These are phyloP conservation scores for Retiboletus fuscus DNA, from an alignment of 1,284 basidiomycete species.

Conservation along the genomic window DNA sequence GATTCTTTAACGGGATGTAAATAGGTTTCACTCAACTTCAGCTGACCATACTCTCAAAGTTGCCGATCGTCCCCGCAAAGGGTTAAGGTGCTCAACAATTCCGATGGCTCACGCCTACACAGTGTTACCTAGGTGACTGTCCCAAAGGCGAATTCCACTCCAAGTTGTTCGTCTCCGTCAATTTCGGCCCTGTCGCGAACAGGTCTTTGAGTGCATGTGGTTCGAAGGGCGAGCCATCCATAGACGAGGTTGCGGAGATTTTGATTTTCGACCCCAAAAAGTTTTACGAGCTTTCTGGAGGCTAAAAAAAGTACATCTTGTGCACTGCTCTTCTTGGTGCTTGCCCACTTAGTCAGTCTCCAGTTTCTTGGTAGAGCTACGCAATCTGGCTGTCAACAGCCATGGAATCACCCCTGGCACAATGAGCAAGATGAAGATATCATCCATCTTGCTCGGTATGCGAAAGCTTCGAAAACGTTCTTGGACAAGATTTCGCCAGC, in stretches of 20 bases:
- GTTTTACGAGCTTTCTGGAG: constrained; percentile 78
- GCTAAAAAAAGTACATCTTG: constrained; percentile 67
- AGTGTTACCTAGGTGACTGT: constrained; percentile 76
- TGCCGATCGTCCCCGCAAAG: constrained; percentile 67
- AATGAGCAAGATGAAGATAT: constrained; percentile 72
- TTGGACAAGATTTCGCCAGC: constrained; percentile 52
- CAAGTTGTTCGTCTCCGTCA: constrained; percentile 87
- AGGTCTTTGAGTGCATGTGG: constrained; percentile 90
- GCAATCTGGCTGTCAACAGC: constrained; percentile 85
- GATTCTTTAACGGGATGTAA: constrained; percentile 5
- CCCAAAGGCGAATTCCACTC: constrained; percentile 71
- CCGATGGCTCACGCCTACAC: constrained; percentile 68
- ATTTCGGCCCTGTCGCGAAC: constrained; percentile 89
- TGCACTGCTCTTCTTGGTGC: neutral
- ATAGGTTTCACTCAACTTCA: constrained; percentile 43
- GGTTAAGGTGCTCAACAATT: constrained; percentile 46
- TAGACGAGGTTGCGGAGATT: constrained; percentile 80
- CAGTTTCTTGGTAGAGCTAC: constrained; percentile 86
- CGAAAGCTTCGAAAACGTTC: constrained; percentile 52
- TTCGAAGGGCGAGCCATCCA: constrained; percentile 88
- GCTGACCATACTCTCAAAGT: constrained; percentile 55
- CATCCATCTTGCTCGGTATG: constrained; percentile 80
- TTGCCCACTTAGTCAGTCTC: neutral
- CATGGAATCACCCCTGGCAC: constrained; percentile 69
- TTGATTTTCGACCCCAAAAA: constrained; percentile 72